Evolutionary conservation across 1,139 yeast species (phyloP), one percentile per base, ranked within the genome.

Genomic region (Pichia sp.): DNA sequence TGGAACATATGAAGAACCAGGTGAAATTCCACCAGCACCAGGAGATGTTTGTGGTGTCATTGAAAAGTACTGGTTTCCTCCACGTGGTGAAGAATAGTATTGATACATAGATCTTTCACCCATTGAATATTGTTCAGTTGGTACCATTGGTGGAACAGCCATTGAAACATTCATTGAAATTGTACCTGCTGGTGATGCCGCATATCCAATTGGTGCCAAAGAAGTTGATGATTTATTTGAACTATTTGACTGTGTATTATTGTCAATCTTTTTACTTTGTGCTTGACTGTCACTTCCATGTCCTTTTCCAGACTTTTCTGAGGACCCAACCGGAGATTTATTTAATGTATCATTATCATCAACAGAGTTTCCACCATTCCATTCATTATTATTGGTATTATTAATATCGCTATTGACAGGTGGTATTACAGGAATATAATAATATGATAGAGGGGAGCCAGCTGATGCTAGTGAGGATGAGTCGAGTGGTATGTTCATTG

Each of bases 11-110:
- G n/a, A n/a, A n/a, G n/a, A n/a, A n/a, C n/a, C n/a, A n/a, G n/a
- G n/a, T n/a, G n/a, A n/a, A n/a, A n/a, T n/a, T n/a, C n/a, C n/a
- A n/a, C n/a, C n/a, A n/a, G n/a, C n/a, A n/a, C n/a, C n/a, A n/a
- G n/a, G n/a, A n/a, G n/a, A n/a, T n/a, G n/a, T n/a, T n/a, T n/a
- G 26, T 7, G 18, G 13, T 20, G 31, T 26, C 23, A 21, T 23
- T 2, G 29, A 23, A 22, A 35, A 29, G 11, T 23, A 38, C 8
- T 38, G 42, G 19, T 31, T 18, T 5, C 31, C 24, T 5, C 31
- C 24, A 25, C 19, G 37, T 13, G 41, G 22, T 15, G 43, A 44
- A 31, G 44, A 48, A 26, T 37, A 44, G 26, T 45, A 48, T 25
- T 42, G 49, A 26, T 35, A 43, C 29, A 42, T 38, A 22, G 37